phyloP scores from a whole-genome alignment of 1,284 basidiomycete genomes.

The Xerocomus minutiporus region DNA sequence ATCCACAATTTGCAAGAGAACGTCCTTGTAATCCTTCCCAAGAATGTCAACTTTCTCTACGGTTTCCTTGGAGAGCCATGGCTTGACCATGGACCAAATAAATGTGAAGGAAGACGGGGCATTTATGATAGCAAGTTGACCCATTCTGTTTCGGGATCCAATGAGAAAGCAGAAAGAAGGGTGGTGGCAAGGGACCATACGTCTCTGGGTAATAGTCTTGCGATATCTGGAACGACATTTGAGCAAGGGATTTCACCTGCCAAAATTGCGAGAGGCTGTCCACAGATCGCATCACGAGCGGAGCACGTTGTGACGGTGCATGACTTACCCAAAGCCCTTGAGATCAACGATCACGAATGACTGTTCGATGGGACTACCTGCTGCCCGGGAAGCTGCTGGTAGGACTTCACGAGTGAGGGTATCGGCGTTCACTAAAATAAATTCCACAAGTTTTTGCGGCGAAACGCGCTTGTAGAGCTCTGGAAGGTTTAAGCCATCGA shows the following conservation, averaged over 20 bases:
- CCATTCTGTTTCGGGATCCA: conserved; percentile 48
- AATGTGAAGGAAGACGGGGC: conserved; percentile 65
- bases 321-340: conserved; percentile 57
- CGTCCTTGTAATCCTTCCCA: conserved; percentile 52
- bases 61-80: conserved; percentile 70
- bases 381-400: conserved; percentile 55
- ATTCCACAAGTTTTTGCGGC: conserved; percentile 61
- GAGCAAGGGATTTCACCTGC: conserved; percentile 62
- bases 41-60: conserved; percentile 60
- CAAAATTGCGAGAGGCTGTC: conserved; percentile 61
- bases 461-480: conserved; percentile 58
- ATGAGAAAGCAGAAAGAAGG: neutral
- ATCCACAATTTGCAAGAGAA: conserved; percentile 53
- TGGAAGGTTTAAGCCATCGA: conserved; percentile 56
- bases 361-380: conserved; percentile 46
- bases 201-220: conserved; percentile 75
- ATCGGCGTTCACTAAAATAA: conserved; percentile 58
- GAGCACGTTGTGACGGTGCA: neutral
- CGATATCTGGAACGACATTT: conserved; percentile 62
- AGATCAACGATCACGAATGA: conserved; percentile 64
- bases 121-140: conserved; percentile 62
- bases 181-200: conserved; percentile 36
- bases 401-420: conserved; percentile 59
- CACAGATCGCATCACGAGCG: neutral
- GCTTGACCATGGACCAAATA: conserved; percentile 64